Conservation (phyloP, 1,284 basidiomycete species). For the Ganoderma lingzhi region DNA sequence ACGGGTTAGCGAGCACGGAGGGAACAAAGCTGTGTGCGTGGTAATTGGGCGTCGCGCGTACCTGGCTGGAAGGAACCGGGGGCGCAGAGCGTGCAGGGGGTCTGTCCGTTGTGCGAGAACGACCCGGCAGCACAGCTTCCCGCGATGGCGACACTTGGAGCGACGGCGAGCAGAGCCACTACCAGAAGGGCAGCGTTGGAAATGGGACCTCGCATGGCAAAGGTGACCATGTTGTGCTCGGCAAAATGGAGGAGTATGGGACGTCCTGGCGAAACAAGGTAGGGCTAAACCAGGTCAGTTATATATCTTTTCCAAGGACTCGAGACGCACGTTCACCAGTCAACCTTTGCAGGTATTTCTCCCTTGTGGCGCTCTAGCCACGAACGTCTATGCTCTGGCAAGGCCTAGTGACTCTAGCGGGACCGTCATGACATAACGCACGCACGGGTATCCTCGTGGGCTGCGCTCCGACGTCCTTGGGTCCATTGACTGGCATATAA, state of each 20-base stretch:
- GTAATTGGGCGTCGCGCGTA: conserved; percentile 4
- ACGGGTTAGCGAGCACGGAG: neutral
- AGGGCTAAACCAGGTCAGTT: neutral
- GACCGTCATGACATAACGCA: neutral
- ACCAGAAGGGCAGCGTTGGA: neutral
- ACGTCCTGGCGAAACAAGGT: neutral
- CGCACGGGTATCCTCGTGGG: neutral
- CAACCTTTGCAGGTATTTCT: neutral
- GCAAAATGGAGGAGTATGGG: neutral
- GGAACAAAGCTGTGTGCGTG: neutral
- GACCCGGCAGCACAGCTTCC: conserved; percentile 19
- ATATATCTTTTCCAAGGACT: neutral
- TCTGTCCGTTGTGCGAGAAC: conserved; percentile 21
- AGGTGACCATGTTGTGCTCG: conserved; percentile 4
- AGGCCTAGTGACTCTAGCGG: conserved; percentile 6
- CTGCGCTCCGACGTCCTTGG: neutral
- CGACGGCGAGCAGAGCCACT: neutral
- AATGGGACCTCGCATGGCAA: neutral
- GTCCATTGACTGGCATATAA: neutral
- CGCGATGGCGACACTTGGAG: conserved; percentile 4
- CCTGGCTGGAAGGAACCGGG: conserved; percentile 27
- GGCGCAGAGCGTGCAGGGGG: conserved; percentile 23
- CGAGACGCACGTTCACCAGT: neutral
- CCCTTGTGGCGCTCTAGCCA: neutral
- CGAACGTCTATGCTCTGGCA: neutral